These are phyloP conservation scores for Penicillium lividum DNA, from an alignment of 495 filamentous ascomycete genomes.

Conservation along the genomic window DNA sequence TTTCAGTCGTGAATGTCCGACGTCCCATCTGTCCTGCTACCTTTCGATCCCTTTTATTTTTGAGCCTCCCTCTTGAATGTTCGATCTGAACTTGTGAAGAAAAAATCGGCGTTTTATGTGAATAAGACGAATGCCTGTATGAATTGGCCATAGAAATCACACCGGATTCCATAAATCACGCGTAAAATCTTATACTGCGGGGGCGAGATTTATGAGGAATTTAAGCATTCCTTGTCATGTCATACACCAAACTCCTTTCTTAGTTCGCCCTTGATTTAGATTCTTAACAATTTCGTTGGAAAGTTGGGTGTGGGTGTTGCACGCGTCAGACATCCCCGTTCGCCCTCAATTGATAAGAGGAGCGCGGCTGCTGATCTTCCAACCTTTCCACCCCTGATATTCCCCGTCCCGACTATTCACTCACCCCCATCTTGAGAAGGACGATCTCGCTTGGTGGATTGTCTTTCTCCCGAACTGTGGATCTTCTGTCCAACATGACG, in stretches of 20 bases:
- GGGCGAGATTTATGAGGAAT: slow-evolving; percentile 15
- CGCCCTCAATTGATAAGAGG: slow-evolving; percentile 36
- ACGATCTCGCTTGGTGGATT: slow-evolving; percentile 17
- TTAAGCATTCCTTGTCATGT: slow-evolving; percentile 25
- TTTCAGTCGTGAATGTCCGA: background rate
- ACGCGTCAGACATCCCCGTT: slow-evolving; percentile 32
- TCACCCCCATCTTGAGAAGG: slow-evolving; percentile 18
- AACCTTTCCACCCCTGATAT: slow-evolving; percentile 32
- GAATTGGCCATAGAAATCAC: background rate
- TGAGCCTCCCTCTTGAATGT: background rate
- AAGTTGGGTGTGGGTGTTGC: slow-evolving; percentile 30
- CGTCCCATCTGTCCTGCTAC: background rate
- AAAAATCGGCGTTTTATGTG: background rate
- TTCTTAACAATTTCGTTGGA: slow-evolving; percentile 3
- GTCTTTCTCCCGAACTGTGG: slow-evolving; percentile 9
- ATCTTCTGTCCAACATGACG: slow-evolving; percentile 27
- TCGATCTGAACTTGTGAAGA: background rate
- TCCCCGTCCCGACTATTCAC: slow-evolving; percentile 15
- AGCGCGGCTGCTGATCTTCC: slow-evolving; percentile 34
- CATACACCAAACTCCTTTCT: slow-evolving; percentile 3
- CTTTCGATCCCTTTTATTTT: background rate
- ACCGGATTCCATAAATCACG: slow-evolving; percentile 1
- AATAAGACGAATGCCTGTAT: background rate
- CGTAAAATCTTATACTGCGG: slow-evolving; percentile 15
- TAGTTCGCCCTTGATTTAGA: slow-evolving; percentile 17